A percentile compares a stretch with the other conserved stretches of the same genome.
These are phyloP conservation scores for Coemansia sp. DNA, from an alignment of 192 early-diverging fungal genomes.

Conservation along the genomic window DNA sequence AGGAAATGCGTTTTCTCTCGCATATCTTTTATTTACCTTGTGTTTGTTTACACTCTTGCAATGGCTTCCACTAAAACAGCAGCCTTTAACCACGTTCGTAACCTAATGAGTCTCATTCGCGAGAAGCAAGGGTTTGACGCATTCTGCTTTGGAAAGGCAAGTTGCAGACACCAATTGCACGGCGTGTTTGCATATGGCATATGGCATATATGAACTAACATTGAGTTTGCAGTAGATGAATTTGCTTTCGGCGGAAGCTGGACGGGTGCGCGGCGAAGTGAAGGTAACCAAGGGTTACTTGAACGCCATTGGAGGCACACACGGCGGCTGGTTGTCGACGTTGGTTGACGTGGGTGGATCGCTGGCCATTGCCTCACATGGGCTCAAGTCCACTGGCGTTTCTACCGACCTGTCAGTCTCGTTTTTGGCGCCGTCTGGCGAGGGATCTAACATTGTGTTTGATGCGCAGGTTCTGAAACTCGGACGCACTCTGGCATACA, in stretches of 20 bases:
- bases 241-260: constrained; percentile 37
- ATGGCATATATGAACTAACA: not conserved
- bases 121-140: constrained; percentile 34
- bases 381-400: constrained; percentile 45
- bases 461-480: constrained; percentile 51
- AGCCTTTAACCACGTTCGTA: constrained; percentile 15
- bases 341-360: constrained; percentile 55
- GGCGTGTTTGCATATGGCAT: not conserved
- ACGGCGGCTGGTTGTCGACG: constrained; percentile 57
- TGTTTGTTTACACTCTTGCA: not conserved
- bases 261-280: constrained; percentile 38
- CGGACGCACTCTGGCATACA: constrained; percentile 54
- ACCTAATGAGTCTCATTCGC: constrained; percentile 11
- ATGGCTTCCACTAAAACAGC: not conserved
- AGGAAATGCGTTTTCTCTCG: no score
- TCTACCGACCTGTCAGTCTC: constrained; percentile 55
- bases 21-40: not conserved
- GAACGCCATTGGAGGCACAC: constrained; percentile 48
- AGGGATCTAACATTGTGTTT: constrained; percentile 38
- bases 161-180: not conserved
- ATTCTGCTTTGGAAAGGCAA: constrained; percentile 31
- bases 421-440: constrained; percentile 46
- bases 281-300: constrained; percentile 23
- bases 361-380: constrained; percentile 47
- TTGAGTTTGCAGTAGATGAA: constrained; percentile 20